Conservation (phyloP, 108 stramenopile species). For the Cyclostephanos tholiformis region DNA sequence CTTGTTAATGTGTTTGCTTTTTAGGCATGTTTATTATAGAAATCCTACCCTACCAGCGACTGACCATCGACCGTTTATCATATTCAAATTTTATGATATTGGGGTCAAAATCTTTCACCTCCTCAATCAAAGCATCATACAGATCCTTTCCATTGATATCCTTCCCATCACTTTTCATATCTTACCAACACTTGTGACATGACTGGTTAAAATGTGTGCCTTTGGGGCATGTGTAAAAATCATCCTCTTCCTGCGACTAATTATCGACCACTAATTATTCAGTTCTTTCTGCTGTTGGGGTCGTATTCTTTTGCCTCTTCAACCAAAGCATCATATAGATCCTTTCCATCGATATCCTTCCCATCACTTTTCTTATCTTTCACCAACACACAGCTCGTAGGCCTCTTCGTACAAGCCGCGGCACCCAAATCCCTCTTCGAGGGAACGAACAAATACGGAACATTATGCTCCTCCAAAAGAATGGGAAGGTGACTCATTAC, state of each 20-base stretch:
- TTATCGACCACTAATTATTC: neutral
- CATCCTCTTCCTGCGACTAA: too few species aligned
- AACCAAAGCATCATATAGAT: slow-evolving; percentile 84
- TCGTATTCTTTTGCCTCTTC: slow-evolving; percentile 87
- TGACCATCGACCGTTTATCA: neutral
- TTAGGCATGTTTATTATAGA: neutral
- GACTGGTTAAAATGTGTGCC: too few species aligned
- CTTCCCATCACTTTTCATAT: slow-evolving; percentile 54
- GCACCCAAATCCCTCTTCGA: slow-evolving; percentile 96
- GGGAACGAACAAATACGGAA: slow-evolving; percentile 97
- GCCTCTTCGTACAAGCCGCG: slow-evolving; percentile 96
- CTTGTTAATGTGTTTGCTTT: neutral
- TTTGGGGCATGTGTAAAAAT: too few species aligned
- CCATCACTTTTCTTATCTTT: slow-evolving; percentile 59
- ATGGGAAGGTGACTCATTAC: slow-evolving; percentile 95
- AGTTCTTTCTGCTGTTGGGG: slow-evolving; percentile 40
- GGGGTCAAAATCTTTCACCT: slow-evolving; percentile 84
- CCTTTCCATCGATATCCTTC: slow-evolving; percentile 81
- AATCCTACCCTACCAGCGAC: neutral
- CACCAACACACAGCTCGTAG: slow-evolving; percentile 94
- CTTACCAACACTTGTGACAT: too few species aligned
- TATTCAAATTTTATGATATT: slow-evolving; percentile 24
- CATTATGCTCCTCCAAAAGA: slow-evolving; percentile 91
- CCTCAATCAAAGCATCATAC: slow-evolving; percentile 82
- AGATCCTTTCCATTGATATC: slow-evolving; percentile 87